These are phyloP conservation scores for Arthrobotrys sinensis DNA, from an alignment of 2,329 filamentous ascomycete species.

Conservation along the genomic window DNA sequence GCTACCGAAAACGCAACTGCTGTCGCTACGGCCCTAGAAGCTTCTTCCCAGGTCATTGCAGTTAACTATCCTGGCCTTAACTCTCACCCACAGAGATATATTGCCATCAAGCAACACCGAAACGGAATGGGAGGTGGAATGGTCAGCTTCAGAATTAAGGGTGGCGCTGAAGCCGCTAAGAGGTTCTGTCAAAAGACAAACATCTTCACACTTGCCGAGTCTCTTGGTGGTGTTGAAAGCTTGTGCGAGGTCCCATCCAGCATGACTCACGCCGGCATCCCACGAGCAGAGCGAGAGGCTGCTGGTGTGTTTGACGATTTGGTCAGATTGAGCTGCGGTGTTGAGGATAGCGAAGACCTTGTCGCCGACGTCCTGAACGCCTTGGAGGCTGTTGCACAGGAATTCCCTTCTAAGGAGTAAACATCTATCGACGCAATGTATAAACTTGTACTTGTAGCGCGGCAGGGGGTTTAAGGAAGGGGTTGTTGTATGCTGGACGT, in stretches of 20 bases:
- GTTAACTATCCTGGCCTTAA: constrained; percentile 96
- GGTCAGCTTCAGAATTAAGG: constrained; percentile 94
- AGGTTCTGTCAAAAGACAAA: constrained; percentile 90
- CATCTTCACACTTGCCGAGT: constrained; percentile 95
- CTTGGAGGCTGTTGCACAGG: constrained; percentile 71
- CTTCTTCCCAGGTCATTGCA: constrained; percentile 83
- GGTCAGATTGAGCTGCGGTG: constrained; percentile 90
- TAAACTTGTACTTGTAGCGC: constrained; percentile 15
- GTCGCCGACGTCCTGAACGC: constrained; percentile 86
- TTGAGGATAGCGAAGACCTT: constrained; percentile 91
- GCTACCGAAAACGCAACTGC: constrained; percentile 84
- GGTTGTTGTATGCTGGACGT: constrained; percentile 32
- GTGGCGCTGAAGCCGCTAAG: constrained; percentile 87
- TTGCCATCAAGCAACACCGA: constrained; percentile 92
- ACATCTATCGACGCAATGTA: constrained; percentile 53
- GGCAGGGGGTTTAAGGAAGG: neutral
- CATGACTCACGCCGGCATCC: constrained; percentile 98
- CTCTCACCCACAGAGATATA: constrained; percentile 86
- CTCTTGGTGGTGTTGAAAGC: constrained; percentile 90
- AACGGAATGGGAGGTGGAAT: constrained; percentile 96
- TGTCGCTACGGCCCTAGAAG: constrained; percentile 82
- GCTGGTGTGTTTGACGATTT: constrained; percentile 96
- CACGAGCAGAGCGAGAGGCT: constrained; percentile 87
- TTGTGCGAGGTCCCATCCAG: constrained; percentile 91
- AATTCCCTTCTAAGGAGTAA: constrained; percentile 43